Conservation (phyloP, 2,329 filamentous ascomycete genomes). For the Cyphellophora europaea region DNA sequence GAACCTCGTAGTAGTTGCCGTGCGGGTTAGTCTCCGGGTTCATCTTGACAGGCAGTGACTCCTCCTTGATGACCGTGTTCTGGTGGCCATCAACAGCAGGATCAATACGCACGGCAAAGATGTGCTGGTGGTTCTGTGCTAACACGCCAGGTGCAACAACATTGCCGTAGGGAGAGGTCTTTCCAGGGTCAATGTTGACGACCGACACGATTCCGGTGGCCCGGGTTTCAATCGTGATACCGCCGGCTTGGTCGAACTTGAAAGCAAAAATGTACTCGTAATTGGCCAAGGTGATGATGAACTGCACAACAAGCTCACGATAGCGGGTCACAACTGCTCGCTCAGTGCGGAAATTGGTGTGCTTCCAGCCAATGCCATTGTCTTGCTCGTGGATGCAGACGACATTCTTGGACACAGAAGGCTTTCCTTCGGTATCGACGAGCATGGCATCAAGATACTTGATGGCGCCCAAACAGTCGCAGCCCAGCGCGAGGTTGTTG, state of each 20-base stretch:
- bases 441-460: constrained; percentile 55
- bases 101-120: constrained; percentile 59
- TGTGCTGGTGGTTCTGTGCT: constrained; percentile 61
- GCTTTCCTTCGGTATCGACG: constrained; percentile 45
- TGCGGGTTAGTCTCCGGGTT: constrained; percentile 49
- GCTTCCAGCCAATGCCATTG: constrained; percentile 60
- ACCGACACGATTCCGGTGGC: constrained; percentile 59
- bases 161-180: constrained; percentile 48
- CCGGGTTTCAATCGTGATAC: constrained; percentile 49
- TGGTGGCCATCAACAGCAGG: constrained; percentile 49
- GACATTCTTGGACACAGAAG: constrained; percentile 45
- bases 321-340: constrained; percentile 52
- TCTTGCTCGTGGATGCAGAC: constrained; percentile 63
- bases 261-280: constrained; percentile 62
- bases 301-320: constrained; percentile 56
- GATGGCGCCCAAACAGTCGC: constrained; percentile 59
- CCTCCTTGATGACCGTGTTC: constrained; percentile 47
- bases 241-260: constrained; percentile 54
- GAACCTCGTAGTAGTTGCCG: constrained; percentile 52
- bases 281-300: constrained; percentile 59
- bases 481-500: constrained; percentile 59
- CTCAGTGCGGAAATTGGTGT: constrained; percentile 57
- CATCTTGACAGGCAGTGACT: constrained; percentile 40
- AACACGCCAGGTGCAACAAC: constrained; percentile 55
- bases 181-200: constrained; percentile 48